A percentile compares a stretch with the other conserved stretches of the same genome.
phyloP scores from a whole-genome alignment of 1,284 basidiomycete genomes.

The Salmacisia buchloeana region DNA sequence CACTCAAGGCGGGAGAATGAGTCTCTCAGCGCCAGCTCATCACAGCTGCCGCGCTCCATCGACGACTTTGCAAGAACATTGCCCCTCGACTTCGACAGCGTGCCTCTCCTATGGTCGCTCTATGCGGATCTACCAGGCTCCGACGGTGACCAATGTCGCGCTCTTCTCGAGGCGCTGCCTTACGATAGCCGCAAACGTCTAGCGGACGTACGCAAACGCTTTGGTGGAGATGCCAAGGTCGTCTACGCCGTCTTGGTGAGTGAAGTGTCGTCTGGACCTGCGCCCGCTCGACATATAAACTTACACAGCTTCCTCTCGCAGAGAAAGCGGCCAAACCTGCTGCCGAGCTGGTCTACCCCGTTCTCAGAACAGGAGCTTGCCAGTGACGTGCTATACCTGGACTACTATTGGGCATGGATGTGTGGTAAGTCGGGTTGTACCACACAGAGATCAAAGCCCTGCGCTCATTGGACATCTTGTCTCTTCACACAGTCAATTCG shows the following conservation, averaged over 20 bases:
- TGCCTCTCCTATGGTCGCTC: not conserved
- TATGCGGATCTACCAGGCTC: not conserved
- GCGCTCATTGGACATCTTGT: not conserved
- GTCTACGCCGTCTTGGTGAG: not conserved
- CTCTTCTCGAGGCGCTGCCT: not conserved
- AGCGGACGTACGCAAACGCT: not conserved
- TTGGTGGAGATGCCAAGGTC: not conserved
- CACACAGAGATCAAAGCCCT: not conserved
- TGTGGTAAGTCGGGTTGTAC: not conserved
- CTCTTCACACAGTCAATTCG: constrained; percentile 6
- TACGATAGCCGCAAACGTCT: not conserved
- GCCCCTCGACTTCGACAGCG: not conserved
- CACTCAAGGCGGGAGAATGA: not conserved
- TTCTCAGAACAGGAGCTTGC: not conserved
- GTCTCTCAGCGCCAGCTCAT: not conserved
- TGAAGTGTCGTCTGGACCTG: not conserved
- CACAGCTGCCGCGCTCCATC: not conserved
- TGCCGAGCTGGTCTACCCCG: not conserved
- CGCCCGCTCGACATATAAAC: too few species aligned
- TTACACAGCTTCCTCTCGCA: not conserved
- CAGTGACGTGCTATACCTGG: not conserved
- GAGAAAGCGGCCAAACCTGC: not conserved
- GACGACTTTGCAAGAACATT: not conserved
- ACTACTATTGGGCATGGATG: constrained; percentile 5
- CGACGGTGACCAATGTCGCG: not conserved